Percentiles rank a stretch among this genome's conserved stretches.
Conservation (phyloP, 2,329 filamentous ascomycete genomes). For the Trichoderma cornu-damae region DNA sequence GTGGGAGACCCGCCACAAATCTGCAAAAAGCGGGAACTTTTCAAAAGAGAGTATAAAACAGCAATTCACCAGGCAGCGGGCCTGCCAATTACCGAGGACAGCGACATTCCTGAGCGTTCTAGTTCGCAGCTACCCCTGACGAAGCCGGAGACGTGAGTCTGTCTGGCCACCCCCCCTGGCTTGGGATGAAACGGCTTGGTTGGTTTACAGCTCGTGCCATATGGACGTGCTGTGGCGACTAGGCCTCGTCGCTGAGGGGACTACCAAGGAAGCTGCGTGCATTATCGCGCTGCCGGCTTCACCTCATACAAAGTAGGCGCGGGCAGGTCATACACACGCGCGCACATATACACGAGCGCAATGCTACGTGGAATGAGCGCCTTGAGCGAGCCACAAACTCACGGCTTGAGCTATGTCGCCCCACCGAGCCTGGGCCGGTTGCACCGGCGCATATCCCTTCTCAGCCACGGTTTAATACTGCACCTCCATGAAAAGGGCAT, state of each 20-base stretch:
- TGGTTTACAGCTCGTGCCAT: not conserved
- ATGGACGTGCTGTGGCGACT: not conserved
- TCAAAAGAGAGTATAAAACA: constrained; percentile 6
- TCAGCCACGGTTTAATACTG: constrained; percentile 8
- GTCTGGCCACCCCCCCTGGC: constrained; percentile 16
- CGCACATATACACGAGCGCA: not conserved
- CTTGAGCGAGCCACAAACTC: constrained; percentile 1
- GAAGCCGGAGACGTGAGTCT: constrained; percentile 12
- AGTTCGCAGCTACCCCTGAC: constrained; percentile 14
- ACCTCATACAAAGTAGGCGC: not conserved
- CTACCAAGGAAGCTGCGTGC: not conserved
- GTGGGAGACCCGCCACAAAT: not conserved
- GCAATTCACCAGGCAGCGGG: constrained; percentile 5
- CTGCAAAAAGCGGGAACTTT: not conserved
- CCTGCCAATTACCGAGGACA: constrained; percentile 19
- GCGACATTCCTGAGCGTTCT: constrained; percentile 13
- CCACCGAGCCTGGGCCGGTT: constrained; percentile 17
- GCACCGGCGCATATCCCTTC: constrained; percentile 16
- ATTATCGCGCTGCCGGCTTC: not conserved
- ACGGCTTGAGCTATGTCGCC: constrained; percentile 12
- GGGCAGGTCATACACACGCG: not conserved
- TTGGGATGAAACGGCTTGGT: constrained; percentile 18
- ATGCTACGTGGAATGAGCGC: constrained; percentile 14
- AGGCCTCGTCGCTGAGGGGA: not conserved
- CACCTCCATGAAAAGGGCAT: not conserved